A percentile compares a stretch with the other conserved stretches of the same genome.
These are phyloP conservation scores for Buddleja alternifolia DNA, from an alignment of 257 asterid genomes.

Conservation along the genomic window DNA sequence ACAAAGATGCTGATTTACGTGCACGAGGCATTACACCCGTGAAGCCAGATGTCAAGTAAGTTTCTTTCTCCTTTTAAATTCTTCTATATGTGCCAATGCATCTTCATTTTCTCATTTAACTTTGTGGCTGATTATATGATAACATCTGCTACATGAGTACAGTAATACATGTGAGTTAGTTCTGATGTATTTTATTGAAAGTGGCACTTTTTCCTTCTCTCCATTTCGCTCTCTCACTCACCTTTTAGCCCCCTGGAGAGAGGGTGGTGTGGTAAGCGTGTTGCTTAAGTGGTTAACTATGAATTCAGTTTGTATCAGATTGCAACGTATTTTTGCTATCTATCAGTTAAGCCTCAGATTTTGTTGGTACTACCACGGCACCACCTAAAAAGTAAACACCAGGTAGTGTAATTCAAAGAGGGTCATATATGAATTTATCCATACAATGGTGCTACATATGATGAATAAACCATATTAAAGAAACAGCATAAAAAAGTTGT, in stretches of 20 bases:
- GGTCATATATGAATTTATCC: background rate
- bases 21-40: slow-evolving; percentile 90
- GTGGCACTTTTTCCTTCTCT: background rate
- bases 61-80: background rate
- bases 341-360: background rate
- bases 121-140: slow-evolving; percentile 10
- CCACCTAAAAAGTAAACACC: background rate
- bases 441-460: background rate
- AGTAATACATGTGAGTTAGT: slow-evolving; percentile 10
- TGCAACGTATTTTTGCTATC: background rate
- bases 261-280: background rate
- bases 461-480: background rate
- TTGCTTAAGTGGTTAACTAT: background rate
- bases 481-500: background rate
- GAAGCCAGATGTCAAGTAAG: slow-evolving; percentile 93
- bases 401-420: slow-evolving; percentile 7
- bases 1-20: slow-evolving; percentile 92
- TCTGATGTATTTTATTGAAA: background rate
- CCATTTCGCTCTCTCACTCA: background rate
- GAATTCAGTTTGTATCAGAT: background rate
- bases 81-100: background rate
- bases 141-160: background rate
- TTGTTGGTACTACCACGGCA: background rate
- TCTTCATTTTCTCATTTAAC: slow-evolving; percentile 1
- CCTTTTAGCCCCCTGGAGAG: background rate